phyloP scores from a whole-genome alignment of 2,329 filamentous ascomycete genomes.

The Fusarium burgessii region DNA sequence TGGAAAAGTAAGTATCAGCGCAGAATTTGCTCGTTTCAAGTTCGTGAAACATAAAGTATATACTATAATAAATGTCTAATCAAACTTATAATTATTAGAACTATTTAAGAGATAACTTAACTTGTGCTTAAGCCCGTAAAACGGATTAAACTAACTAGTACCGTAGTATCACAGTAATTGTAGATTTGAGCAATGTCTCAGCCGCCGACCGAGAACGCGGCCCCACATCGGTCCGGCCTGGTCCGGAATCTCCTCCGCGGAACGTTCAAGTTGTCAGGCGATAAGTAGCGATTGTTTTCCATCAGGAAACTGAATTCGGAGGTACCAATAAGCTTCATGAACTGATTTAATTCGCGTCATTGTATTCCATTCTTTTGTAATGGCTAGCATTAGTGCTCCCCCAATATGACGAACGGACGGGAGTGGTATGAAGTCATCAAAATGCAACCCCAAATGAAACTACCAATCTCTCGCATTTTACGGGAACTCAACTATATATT shows the following conservation, averaged over 20 bases:
- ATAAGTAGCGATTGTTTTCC: not conserved
- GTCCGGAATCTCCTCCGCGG: not conserved
- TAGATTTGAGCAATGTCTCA: too few relatives aligned
- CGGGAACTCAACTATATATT: not conserved
- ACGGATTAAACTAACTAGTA: too few relatives aligned
- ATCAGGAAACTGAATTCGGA: too few relatives aligned
- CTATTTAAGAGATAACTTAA: too few relatives aligned
- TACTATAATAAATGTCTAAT: too few relatives aligned
- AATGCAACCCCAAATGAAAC: not conserved
- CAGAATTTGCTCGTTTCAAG: too few relatives aligned
- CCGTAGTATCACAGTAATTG: too few relatives aligned
- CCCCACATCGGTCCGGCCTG: not conserved
- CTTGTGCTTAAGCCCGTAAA: too few relatives aligned
- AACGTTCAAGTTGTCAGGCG: not conserved
- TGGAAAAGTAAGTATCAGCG: too few relatives aligned
- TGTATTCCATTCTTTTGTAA: not conserved
- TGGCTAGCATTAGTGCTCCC: not conserved
- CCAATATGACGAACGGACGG: slow-evolving; percentile 5
- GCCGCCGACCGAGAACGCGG: not conserved
- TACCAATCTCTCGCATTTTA: not conserved
- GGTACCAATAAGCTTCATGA: not conserved
- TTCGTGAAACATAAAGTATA: too few relatives aligned
- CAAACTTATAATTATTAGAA: too few relatives aligned
- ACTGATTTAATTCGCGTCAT: not conserved
- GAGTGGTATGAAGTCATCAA: slow-evolving; percentile 18